Evolutionary conservation across 1,284 basidiomycete genomes (phyloP).

Genomic region (Fomitopsis palustris): DNA sequence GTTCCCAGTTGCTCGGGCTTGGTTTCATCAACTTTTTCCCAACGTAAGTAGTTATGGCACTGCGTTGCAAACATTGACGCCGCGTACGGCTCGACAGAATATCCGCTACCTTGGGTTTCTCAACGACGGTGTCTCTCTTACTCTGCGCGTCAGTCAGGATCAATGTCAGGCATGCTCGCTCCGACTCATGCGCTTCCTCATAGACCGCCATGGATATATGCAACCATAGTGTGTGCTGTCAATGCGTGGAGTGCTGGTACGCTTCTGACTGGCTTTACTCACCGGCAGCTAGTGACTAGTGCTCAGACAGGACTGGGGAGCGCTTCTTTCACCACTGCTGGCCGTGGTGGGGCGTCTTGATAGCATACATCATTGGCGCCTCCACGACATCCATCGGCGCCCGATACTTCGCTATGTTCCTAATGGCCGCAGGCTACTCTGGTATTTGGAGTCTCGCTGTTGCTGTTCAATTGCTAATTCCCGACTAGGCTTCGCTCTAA

Average conservation of each 20-base stretch:
- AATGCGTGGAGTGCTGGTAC: slow-evolving; percentile 67
- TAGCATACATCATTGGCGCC: slow-evolving; percentile 62
- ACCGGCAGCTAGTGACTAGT: background rate
- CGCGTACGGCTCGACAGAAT: slow-evolving; percentile 36
- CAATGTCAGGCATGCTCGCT: slow-evolving; percentile 9
- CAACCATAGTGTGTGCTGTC: slow-evolving; percentile 49
- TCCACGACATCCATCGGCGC: slow-evolving; percentile 50
- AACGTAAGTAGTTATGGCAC: slow-evolving; percentile 40
- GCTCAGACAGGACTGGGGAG: slow-evolving; percentile 54
- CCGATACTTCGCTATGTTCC: slow-evolving; percentile 63
- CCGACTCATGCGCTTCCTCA: slow-evolving; percentile 1
- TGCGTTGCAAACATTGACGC: background rate
- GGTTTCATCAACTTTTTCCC: slow-evolving; percentile 77
- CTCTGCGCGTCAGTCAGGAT: slow-evolving; percentile 52
- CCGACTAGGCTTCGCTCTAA: slow-evolving; percentile 51
- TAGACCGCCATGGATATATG: slow-evolving; percentile 65
- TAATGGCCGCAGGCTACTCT: slow-evolving; percentile 55
- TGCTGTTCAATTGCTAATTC: background rate
- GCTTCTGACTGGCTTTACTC: slow-evolving; percentile 6
- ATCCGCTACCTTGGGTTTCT: slow-evolving; percentile 63
- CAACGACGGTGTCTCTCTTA: slow-evolving; percentile 54
- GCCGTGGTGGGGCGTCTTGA: slow-evolving; percentile 58
- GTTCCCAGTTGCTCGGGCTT: slow-evolving; percentile 52
- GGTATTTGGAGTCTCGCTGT: slow-evolving; percentile 34
- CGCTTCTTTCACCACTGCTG: slow-evolving; percentile 64